Evolutionary conservation across 176 grass and related monocot species (phyloP), one percentile per base, ranked within the genome.

Genomic region (Oryza australiensis): DNA sequence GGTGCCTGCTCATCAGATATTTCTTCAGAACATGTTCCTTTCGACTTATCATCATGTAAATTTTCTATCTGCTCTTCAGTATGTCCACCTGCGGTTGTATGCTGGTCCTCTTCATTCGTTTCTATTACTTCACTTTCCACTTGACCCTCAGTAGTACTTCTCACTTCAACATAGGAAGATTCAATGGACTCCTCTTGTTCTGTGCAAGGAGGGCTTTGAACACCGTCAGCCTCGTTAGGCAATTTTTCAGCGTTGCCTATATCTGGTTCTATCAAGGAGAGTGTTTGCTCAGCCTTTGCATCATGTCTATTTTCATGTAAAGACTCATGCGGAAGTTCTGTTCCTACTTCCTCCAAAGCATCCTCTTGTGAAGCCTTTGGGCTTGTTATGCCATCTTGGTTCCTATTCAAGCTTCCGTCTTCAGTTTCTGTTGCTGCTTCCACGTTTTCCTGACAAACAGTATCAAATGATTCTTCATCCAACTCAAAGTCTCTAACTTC

Each of bases 111-210:
- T 68, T 82, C 82, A 66, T 43, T 62, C 57, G 76, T 85, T 26
- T 89, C 57, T 72, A 84, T 42, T 86, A 55, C 67, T 76, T 78
- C 80, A 77, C 64, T 72, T 33, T 85, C 77, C 43, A 66, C 60
- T 74, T 74, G 49, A 59, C 23, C 69, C 33, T 81, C 35, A 49
- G 62, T 41, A 59, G 68, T 73, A 59, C 33, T 78, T 78, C 70
- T 63, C 18, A 23, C 74, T 71, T 68, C 73, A 27, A 55, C 51
- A n/a, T 59, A 86, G 68, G 69, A 83, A 83, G 41, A 75, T 85
- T 80, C 83, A 86, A 18, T 68, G 14, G 30, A n/a, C 11, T 82
- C 35, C 15, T 82, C 86, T 78, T 84, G 10, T 85, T 86, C 62
- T 69, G 49, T 51, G 55, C 62, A 35, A 4, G 68, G 24, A 83